These are phyloP conservation scores for Hordeum marinum DNA, from an alignment of 176 grass and related monocot genomes.

Conservation along the genomic window DNA sequence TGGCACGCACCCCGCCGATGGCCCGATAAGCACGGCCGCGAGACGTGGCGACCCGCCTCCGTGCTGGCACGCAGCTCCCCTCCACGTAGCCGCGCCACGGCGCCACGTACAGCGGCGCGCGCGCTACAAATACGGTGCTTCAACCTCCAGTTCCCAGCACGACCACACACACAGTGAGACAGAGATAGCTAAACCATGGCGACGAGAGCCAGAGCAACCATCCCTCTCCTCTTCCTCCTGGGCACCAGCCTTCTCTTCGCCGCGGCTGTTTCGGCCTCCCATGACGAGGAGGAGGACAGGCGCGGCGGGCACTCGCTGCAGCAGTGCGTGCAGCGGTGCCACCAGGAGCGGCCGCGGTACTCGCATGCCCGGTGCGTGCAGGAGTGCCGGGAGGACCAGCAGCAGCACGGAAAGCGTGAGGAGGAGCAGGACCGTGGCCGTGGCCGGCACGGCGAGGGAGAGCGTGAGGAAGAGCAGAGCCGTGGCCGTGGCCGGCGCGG, in stretches of 20 bases:
- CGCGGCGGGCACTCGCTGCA: neutral
- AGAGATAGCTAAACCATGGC: constrained; percentile 18
- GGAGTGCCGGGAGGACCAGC: constrained; percentile 13
- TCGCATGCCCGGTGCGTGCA: constrained; percentile 2
- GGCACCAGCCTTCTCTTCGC: constrained; percentile 31
- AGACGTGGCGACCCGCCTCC: constrained; percentile 35
- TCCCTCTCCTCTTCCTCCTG: constrained; percentile 31
- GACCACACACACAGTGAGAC: neutral
- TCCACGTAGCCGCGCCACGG: constrained; percentile 32
- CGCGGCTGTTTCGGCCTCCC: constrained; percentile 8
- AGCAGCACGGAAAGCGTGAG: neutral
- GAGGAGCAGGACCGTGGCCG: neutral
- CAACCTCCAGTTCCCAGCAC: neutral
- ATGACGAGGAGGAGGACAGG: constrained; percentile 19
- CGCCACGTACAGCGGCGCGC: neutral
- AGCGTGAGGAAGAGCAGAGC: neutral
- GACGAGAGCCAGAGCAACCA: constrained; percentile 8
- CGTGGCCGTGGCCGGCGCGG: neutral
- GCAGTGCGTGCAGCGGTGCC: constrained; percentile 22
- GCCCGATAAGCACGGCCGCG: constrained; percentile 26
- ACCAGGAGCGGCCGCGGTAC: neutral
- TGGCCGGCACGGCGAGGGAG: neutral
- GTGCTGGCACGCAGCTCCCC: neutral
- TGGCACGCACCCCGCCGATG: constrained; percentile 17
- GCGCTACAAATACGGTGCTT: neutral